These are phyloP conservation scores for Kodamaea lidongshanica DNA, from an alignment of 805 yeast species.

Conservation along the genomic window DNA sequence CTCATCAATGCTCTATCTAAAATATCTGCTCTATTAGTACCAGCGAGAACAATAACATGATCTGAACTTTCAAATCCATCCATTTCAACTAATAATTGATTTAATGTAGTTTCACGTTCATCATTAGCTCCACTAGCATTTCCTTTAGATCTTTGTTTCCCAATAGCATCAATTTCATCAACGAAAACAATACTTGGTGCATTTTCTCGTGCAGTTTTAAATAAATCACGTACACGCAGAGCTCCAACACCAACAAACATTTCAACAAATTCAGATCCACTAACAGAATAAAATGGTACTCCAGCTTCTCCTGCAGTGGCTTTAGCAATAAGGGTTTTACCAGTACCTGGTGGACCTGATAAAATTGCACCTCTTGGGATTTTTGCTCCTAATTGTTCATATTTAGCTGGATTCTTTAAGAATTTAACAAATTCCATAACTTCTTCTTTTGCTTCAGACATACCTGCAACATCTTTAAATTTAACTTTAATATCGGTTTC, in stretches of 20 bases:
- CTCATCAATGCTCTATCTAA: slow-evolving; percentile 88
- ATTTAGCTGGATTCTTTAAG: slow-evolving; percentile 82
- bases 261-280: slow-evolving; percentile 96
- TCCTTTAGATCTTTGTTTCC: slow-evolving; percentile 79
- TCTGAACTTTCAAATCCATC: slow-evolving; percentile 91
- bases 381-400: slow-evolving; percentile 90
- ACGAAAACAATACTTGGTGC: slow-evolving; percentile 96
- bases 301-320: slow-evolving; percentile 99
- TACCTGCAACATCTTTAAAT: slow-evolving; percentile 95
- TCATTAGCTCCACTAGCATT: slow-evolving; percentile 79
- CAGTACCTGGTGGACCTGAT: slow-evolving; percentile 99
- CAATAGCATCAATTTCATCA: slow-evolving; percentile 99
- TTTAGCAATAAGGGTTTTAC: slow-evolving; percentile 93
- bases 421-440: slow-evolving; percentile 97
- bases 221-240: slow-evolving; percentile 91
- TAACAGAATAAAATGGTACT: slow-evolving; percentile 91
- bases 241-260: slow-evolving; percentile 99
- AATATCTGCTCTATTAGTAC: slow-evolving; percentile 94
- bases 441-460: slow-evolving; percentile 94
- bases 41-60: slow-evolving; percentile 94
- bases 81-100: slow-evolving; percentile 96
- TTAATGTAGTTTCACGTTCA: slow-evolving; percentile 93
- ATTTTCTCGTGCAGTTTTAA: slow-evolving; percentile 83
- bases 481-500: slow-evolving; percentile 85
- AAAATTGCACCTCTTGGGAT: slow-evolving; percentile 97